Conservation (phyloP, 441 rosid genomes). For the Brassica hybrid region DNA sequence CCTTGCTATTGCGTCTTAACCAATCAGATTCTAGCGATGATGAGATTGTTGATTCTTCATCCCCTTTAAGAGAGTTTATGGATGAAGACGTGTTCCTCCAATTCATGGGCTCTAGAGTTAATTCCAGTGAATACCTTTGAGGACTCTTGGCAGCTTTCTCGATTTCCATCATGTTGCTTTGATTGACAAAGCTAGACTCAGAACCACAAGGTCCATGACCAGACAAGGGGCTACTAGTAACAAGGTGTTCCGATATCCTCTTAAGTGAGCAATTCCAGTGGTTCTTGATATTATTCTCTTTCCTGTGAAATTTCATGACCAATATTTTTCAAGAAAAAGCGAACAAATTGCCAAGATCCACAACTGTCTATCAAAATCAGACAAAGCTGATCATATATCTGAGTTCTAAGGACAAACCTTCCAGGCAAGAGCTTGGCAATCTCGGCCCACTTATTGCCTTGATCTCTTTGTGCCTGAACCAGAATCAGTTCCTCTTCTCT, state of each 20-base stretch:
- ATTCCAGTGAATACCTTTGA: conserved; percentile 2
- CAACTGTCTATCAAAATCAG: not conserved
- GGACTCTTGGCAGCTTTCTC: not conserved
- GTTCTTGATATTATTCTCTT: conserved; percentile 56
- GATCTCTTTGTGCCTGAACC: conserved; percentile 35
- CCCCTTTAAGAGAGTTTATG: not conserved
- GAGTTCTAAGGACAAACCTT: conserved; percentile 38
- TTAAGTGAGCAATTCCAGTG: conserved; percentile 57
- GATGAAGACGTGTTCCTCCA: not conserved
- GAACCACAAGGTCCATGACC: conserved; percentile 5
- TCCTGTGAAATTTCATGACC: conserved; percentile 15
- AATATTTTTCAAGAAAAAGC: not conserved
- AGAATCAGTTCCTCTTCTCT: conserved; percentile 51
- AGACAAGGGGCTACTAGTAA: not conserved
- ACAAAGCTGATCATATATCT: not conserved
- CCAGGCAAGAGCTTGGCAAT: conserved; percentile 54
- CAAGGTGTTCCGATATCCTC: conserved; percentile 41
- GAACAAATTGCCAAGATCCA: not conserved
- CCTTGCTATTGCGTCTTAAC: not conserved
- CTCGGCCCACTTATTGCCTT: conserved; percentile 58
- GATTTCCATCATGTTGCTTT: not conserved
- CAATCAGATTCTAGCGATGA: not conserved
- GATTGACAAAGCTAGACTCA: not conserved
- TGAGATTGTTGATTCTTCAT: conserved; percentile 4
- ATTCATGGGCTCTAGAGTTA: conserved; percentile 5